Base-by-base conservation (phyloP, 2,329 filamentous ascomycete species). In the Paraphoma sp. region DNA sequence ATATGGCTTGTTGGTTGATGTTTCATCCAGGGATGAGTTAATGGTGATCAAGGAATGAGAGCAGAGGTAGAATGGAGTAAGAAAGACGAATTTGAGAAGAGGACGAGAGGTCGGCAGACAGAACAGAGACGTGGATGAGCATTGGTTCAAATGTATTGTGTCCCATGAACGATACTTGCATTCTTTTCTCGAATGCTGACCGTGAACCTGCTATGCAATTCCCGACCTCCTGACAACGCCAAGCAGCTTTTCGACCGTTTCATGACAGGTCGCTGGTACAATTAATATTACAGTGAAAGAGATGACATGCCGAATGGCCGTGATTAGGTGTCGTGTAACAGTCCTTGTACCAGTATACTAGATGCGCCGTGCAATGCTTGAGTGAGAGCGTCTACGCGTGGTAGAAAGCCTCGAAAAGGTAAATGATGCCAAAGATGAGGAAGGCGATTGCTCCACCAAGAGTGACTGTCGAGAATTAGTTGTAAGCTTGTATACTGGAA, bases 391-490 rank as follows among this genome's bases (percentile, higher is more conserved):
- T 58, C 54, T 73, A 77, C 54, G 69, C 68, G 64, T 75, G 81
- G 71, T 85, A 87, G 53, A 93, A 80, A 12, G 90, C 89, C 78
- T 98, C 94, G 58, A 93, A 82, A 38, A 96, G 80, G 79, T 99
- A 99, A 66, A 99, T 93, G 67, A 97, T 78, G 58, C 93, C 94
- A 74, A 99, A 99, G 30, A 93, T 78, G 46, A 98, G 82, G 81
- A 99, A 99, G 14, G 94, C 93, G 54, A 90, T 80, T 7, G 95
- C 94, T 57, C 95, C 95, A 61, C 95, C 94, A 49, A 98, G 84
- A 31, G 94, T 98, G 36, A 98, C 95, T 97, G 60, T 61, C 18
- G 41, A 17, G 12, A 38, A 64, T 73, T 62, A 80, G 75, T 40
- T 29, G 45, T n/a, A 33, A n/a, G 9, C 10, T 4, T 1, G 5